Evolutionary conservation across 495 filamentous ascomycete species (phyloP), one percentile per base, ranked within the genome.

Genomic region (Tuber borchii): DNA sequence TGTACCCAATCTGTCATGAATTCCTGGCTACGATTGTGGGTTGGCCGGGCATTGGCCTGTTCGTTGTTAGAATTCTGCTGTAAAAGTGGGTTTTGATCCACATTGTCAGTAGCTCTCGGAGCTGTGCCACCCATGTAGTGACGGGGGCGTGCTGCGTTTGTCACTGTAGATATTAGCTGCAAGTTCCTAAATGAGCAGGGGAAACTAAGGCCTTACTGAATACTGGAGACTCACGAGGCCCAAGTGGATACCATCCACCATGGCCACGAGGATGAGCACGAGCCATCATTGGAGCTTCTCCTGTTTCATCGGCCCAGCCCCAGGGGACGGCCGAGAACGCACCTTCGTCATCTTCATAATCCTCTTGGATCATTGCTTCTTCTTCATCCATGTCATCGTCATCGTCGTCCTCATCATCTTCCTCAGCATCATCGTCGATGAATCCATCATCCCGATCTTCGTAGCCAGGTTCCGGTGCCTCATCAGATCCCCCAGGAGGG

Each of bases 331-430:
- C 74, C 48, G 74, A 79, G 39, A 79, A 89, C 90, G 85, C 85
- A 92, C 91, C 90, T 78, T 89, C 90, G 83, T 90, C 90, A 71
- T 90, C 90, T 46, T 91, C 89, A 75, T 90, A 88, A 78, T 90
- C 91, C 37, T 83, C 81, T 17, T 76, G 75, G 43, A 79, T 81
- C 78, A 89, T 85, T 73, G 87, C 85, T 73, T 90, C 90, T 34
- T 91, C 90, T 6, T 90, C 89, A 42, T 91, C 90, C 72, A 87
- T 85, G 70, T 94, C 93, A 44, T 93, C 91, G 71, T 92, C 92
- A 26, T 92, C 91, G 4, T 90, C 90, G 68, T 92, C 90, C 14
- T 91, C 90, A 71, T 87, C 86, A 9, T 82, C 82, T 26, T 86
- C 83, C 78, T 92, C 90, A 73, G 89, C 90, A 44, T 90, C 90